Percentiles rank a stretch among this genome's conserved stretches.
These are phyloP conservation scores for Heritiera littoralis DNA, from an alignment of 345 rosid species.

Conservation along the genomic window DNA sequence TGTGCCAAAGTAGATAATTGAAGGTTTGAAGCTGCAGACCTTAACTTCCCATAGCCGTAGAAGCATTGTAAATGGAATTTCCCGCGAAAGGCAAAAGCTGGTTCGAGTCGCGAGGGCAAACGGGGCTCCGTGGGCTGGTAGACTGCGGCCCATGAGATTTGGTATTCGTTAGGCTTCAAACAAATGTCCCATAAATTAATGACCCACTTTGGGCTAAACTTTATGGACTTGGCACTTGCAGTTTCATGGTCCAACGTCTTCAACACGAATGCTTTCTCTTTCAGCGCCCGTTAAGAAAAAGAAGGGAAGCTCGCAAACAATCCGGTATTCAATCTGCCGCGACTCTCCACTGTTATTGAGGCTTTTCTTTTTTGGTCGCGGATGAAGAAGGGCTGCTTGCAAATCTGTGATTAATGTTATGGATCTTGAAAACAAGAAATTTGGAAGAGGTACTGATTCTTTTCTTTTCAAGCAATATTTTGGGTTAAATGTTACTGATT, in stretches of 20 bases:
- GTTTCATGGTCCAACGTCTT: neutral
- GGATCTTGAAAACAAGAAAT: slow-evolving; percentile 22
- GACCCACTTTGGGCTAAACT: neutral
- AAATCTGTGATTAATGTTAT: neutral
- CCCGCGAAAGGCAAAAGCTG: no score
- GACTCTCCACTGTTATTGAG: neutral
- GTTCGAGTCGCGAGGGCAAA: neutral
- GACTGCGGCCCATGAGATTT: neutral
- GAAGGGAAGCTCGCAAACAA: no score
- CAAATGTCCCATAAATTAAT: neutral
- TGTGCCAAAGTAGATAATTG: neutral
- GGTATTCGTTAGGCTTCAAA: neutral
- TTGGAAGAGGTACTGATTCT: slow-evolving; percentile 19
- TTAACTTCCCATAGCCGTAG: no score
- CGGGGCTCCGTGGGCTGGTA: neutral
- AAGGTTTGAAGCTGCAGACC: neutral
- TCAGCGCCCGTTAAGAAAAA: no score
- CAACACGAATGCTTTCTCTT: no score
- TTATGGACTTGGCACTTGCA: neutral
- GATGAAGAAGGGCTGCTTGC: slow-evolving; percentile 10
- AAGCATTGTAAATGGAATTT: no score
- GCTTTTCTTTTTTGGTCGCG: neutral
- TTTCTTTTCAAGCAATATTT: neutral
- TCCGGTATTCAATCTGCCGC: no score
- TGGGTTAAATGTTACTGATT: neutral